Percentiles rank a stretch among this genome's conserved stretches.
Conservation (phyloP, 129 eudicot species). For the Helichrysum umbraculigerum region DNA sequence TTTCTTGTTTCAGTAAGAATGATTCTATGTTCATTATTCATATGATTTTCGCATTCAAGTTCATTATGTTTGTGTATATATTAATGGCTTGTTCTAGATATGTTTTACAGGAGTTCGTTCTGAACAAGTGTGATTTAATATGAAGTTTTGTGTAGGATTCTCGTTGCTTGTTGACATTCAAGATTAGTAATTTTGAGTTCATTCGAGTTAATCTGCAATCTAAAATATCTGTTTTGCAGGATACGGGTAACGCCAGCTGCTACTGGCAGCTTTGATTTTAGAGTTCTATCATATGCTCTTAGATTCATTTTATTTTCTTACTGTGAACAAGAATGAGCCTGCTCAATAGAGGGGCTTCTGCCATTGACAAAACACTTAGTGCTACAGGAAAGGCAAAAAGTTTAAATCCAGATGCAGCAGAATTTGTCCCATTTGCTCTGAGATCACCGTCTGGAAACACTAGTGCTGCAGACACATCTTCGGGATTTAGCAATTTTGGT, state of each 20-base stretch:
- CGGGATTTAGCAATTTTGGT: slow-evolving; percentile 38
- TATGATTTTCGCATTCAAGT: neutral
- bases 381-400: slow-evolving; percentile 44
- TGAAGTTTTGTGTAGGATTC: neutral
- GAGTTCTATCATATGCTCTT: slow-evolving; percentile 27
- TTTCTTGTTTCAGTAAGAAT: neutral
- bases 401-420: slow-evolving; percentile 94
- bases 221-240: slow-evolving; percentile 30
- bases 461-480: slow-evolving; percentile 33
- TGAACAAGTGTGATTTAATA: neutral
- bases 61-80: neutral
- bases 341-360: slow-evolving; percentile 57
- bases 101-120: slow-evolving; percentile 4
- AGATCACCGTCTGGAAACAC: slow-evolving; percentile 48
- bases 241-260: slow-evolving; percentile 47
- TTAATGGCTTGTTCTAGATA: neutral
- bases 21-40: neutral
- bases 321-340: slow-evolving; percentile 61
- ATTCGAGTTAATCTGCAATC: neutral
- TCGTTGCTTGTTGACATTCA: neutral
- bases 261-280: slow-evolving; percentile 15
- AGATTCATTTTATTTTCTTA: slow-evolving; percentile 24
- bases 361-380: slow-evolving; percentile 55
- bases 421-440: slow-evolving; percentile 78
- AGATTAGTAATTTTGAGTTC: neutral